Evolutionary conservation across 768 basidiomycete species (phyloP).

Genomic region (Saitozyma sp.): DNA sequence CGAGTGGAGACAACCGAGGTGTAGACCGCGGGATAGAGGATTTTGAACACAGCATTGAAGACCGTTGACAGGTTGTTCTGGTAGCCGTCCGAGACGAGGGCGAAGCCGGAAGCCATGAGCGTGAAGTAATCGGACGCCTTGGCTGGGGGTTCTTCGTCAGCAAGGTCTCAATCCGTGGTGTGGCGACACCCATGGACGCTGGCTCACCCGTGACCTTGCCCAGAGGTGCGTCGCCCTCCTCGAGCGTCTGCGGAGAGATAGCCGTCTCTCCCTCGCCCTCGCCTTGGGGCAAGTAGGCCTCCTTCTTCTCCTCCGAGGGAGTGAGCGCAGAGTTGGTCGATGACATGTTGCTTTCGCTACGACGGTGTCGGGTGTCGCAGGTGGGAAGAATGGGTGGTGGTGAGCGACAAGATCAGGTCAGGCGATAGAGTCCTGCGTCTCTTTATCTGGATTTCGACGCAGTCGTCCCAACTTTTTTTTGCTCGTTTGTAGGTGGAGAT

Average conservation of each 20-base stretch:
- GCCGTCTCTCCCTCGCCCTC: neutral
- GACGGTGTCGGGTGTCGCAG: no score
- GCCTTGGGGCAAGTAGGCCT: neutral
- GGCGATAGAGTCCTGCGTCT: no score
- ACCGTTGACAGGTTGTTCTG: constrained; percentile 37
- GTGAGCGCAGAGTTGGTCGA: neutral
- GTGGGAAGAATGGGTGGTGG: no score
- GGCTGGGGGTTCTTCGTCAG: constrained; percentile 4
- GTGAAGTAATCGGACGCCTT: constrained; percentile 36
- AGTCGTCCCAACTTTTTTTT: no score
- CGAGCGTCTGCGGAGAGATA: constrained; percentile 1
- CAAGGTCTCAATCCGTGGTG: no score
- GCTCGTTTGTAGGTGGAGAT: no score
- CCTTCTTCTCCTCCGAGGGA: neutral
- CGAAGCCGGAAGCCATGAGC: constrained; percentile 33
- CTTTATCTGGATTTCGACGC: no score
- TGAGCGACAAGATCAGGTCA: no score
- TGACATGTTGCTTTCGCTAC: no score
- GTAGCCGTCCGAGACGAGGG: constrained; percentile 37
- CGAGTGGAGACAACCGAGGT: constrained; percentile 65
- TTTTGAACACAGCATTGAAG: constrained; percentile 52
- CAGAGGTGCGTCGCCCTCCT: constrained; percentile 16
- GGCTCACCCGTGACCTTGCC: constrained; percentile 17
- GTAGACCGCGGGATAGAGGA: constrained; percentile 65
- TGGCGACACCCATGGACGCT: no score